Conservation (phyloP, 2,329 filamentous ascomycete species). For the Trichoderma breve region DNA sequence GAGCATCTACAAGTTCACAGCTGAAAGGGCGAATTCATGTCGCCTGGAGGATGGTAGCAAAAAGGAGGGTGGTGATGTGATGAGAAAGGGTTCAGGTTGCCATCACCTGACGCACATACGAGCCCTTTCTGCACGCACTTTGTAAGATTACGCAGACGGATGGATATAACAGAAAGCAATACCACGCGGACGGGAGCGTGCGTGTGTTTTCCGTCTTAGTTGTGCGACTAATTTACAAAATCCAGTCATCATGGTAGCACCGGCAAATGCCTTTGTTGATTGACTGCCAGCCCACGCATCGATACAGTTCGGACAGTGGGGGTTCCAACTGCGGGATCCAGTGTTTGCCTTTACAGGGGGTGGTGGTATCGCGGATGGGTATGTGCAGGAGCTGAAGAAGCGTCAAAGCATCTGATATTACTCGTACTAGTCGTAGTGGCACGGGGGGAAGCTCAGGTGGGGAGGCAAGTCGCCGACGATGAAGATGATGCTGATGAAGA, state of each 20-base stretch:
- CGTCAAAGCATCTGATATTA: not conserved
- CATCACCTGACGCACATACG: not conserved
- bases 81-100: not conserved
- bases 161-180: not conserved
- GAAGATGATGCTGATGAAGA: not conserved
- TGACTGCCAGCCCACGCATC: not conserved
- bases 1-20: not conserved
- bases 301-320: not conserved
- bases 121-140: constrained; percentile 3
- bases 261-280: not conserved
- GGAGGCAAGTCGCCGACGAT: not conserved
- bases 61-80: not conserved
- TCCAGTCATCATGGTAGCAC: not conserved
- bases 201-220: not conserved
- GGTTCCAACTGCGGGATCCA: not conserved
- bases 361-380: constrained; percentile 8
- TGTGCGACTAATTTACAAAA: not conserved
- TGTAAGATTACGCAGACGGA: not conserved
- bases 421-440: not conserved
- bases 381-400: constrained; percentile 17
- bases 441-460: not conserved
- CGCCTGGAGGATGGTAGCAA: not conserved
- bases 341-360: not conserved
- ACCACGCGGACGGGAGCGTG: not conserved
- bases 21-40: not conserved